phyloP scores from a whole-genome alignment of 345 rosid species.

The Citrus trifoliata region DNA sequence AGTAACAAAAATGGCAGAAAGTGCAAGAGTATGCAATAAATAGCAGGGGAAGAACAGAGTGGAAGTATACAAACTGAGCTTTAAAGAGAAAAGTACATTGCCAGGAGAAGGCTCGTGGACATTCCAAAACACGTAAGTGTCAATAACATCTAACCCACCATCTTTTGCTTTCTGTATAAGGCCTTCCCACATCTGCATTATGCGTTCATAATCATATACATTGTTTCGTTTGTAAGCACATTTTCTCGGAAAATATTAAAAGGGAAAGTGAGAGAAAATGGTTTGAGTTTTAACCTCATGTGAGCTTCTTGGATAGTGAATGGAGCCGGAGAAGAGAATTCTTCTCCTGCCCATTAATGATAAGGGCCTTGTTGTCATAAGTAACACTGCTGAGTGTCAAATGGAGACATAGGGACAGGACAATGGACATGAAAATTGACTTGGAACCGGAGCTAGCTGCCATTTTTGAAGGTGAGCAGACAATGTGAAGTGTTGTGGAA shows the following conservation, averaged over 20 bases:
- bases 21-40: neutral
- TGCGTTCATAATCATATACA: neutral
- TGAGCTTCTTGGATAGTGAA: slow-evolving; percentile 75
- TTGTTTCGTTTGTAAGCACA: neutral
- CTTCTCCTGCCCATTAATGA: slow-evolving; percentile 50
- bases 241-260: neutral
- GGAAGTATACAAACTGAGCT: neutral
- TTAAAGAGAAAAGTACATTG: slow-evolving; percentile 34
- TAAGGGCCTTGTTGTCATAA: slow-evolving; percentile 52
- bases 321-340: slow-evolving; percentile 66
- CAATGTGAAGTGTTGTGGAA: slow-evolving; percentile 12
- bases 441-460: slow-evolving; percentile 32
- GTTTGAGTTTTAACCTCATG: slow-evolving; percentile 31
- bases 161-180: slow-evolving; percentile 60
- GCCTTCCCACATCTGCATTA: slow-evolving; percentile 70
- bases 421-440: slow-evolving; percentile 21
- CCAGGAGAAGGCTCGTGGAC: slow-evolving; percentile 72
- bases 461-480: slow-evolving; percentile 20
- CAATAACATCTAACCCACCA: slow-evolving; percentile 68
- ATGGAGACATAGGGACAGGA: slow-evolving; percentile 20
- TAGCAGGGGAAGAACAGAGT: neutral
- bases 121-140: slow-evolving; percentile 74
- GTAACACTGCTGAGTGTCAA: slow-evolving; percentile 32
- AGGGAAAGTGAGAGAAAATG: neutral
- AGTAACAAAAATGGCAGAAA: neutral